These are phyloP conservation scores for Uronychia setigera DNA, from an alignment of 73 alveolate species.

Conservation along the genomic window DNA sequence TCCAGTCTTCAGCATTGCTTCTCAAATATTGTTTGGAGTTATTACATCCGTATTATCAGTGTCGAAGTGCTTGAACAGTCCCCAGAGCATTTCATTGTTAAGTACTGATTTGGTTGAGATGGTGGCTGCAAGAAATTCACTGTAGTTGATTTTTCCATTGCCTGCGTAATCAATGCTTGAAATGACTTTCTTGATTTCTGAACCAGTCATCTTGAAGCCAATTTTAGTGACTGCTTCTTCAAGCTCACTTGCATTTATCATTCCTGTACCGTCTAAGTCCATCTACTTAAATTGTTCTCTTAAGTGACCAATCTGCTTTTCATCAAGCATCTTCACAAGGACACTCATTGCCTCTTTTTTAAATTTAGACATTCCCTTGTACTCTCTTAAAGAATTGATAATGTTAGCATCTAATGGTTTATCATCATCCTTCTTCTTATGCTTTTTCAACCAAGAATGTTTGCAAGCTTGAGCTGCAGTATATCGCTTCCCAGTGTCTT, in stretches of 20 bases:
- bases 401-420: conserved; percentile 15
- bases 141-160: conserved; percentile 67
- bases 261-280: conserved; percentile 90
- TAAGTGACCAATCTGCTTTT: conserved; percentile 76
- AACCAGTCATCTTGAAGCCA: conserved; percentile 42
- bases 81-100: conserved; percentile 32
- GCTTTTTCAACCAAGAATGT: conserved; percentile 48
- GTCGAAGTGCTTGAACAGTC: conserved; percentile 56
- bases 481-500: conserved; percentile 21
- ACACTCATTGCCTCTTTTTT: conserved; percentile 74
- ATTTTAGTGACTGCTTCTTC: conserved; percentile 57
- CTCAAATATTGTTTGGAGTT: conserved; percentile 49
- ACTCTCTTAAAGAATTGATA: conserved; percentile 16
- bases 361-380: conserved; percentile 59
- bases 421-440: neutral
- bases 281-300: conserved; percentile 84
- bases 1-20: conserved; percentile 53
- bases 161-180: conserved; percentile 47
- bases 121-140: conserved; percentile 75
- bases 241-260: conserved; percentile 83
- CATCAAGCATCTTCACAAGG: conserved; percentile 58
- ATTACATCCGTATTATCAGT: conserved; percentile 68
- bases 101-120: conserved; percentile 18
- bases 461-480: conserved; percentile 35
- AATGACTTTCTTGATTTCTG: conserved; percentile 74